phyloP scores from a whole-genome alignment of 1,139 yeast species.

The Protomyces inouyei region DNA sequence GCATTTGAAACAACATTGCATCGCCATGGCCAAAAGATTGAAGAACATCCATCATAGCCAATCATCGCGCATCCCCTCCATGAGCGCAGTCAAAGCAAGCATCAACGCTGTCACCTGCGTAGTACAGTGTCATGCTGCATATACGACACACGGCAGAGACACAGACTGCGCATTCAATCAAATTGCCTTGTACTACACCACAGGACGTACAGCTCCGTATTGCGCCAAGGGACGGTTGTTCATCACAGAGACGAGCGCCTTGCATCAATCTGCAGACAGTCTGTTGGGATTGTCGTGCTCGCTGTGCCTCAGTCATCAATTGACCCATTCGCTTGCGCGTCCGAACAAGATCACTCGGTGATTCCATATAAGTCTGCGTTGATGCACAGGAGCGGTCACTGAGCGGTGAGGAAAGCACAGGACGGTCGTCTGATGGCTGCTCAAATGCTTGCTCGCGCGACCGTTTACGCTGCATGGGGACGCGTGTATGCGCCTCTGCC shows the following conservation, averaged over 20 bases:
- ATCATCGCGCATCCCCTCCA: neutral
- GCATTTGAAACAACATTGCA: neutral
- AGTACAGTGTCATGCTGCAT: slow-evolving; percentile 12
- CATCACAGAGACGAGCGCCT: neutral
- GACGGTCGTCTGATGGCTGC: neutral
- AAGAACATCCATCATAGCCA: too few relatives aligned
- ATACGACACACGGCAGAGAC: slow-evolving; percentile 6
- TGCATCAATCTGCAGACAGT: neutral
- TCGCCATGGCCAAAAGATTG: neutral
- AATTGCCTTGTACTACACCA: too few relatives aligned
- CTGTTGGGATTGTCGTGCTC: neutral
- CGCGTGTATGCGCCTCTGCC: neutral
- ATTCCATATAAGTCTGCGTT: neutral
- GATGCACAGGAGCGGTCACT: neutral
- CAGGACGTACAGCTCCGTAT: neutral
- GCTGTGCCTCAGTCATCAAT: neutral
- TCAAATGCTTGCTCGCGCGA: neutral
- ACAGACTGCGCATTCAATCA: slow-evolving; percentile 3
- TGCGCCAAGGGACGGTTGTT: neutral
- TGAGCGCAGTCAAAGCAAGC: slow-evolving; percentile 15
- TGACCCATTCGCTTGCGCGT: neutral
- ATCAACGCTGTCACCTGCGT: neutral
- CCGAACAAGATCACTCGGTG: neutral
- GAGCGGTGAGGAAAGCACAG: neutral
- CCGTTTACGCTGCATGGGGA: neutral